Percentiles rank a stretch among this genome's conserved stretches.
phyloP scores from a whole-genome alignment of 2,329 filamentous ascomycete genomes.

The Tolypocladium sp. region DNA sequence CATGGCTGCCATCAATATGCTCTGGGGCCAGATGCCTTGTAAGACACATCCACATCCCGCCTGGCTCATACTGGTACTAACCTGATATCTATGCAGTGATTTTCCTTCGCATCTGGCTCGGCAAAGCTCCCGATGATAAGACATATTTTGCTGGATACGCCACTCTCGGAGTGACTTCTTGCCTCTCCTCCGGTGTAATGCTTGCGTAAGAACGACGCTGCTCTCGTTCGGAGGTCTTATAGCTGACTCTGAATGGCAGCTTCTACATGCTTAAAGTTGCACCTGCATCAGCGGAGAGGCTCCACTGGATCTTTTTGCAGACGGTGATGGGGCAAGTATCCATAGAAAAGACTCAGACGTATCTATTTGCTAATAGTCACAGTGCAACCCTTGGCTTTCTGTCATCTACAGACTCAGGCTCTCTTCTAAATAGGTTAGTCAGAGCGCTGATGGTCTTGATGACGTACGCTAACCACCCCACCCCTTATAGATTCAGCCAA shows the following conservation, averaged over 20 bases:
- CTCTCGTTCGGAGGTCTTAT: background rate
- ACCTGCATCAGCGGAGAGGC: background rate
- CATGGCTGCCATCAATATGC: background rate
- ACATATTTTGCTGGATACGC: constrained; percentile 3
- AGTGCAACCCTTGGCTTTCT: constrained; percentile 3
- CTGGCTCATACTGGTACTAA: background rate
- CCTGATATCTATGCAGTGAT: background rate
- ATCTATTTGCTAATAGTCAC: background rate
- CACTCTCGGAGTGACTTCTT: background rate
- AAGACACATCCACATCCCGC: background rate
- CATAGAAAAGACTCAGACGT: background rate
- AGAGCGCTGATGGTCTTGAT: background rate
- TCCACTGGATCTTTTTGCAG: constrained; percentile 1
- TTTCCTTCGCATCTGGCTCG: constrained; percentile 3
- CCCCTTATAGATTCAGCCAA: constrained; percentile 4
- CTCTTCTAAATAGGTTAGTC: constrained; percentile 1
- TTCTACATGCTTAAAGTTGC: constrained; percentile 2
- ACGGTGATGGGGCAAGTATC: background rate
- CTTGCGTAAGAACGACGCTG: background rate
- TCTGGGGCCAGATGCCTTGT: constrained; percentile 1
- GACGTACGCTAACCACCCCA: background rate
- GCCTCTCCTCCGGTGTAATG: background rate
- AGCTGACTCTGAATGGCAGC: background rate
- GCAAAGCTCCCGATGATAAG: background rate
- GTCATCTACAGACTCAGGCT: constrained; percentile 1